Evolutionary conservation across 352 stramenopile species (phyloP), one percentile per base, ranked within the genome.

Genomic region (Pythium dissotocum): DNA sequence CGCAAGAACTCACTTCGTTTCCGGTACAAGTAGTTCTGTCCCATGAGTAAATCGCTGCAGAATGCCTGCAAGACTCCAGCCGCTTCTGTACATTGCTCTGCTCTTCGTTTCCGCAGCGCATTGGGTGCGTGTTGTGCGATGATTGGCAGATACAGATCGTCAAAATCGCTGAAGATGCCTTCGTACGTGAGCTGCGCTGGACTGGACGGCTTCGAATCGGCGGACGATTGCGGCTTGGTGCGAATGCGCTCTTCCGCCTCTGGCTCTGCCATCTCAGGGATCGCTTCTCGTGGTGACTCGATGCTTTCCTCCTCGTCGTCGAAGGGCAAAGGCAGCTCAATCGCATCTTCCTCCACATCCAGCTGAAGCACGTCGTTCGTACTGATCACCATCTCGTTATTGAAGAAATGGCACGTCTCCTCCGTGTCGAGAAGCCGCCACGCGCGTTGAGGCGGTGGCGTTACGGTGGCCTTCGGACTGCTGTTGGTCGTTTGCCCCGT

Each of bases 371-470:
- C 72, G 48, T 85, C 83, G 68, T 91, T 91, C 6, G 80, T 86
- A 64, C 79, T 75, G 35, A 89, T 56, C 48, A 91, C 83, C 58
- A 84, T 77, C 28, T 80, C 72, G 16, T 78, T 76, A 42, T 83
- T 87, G 72, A 89, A 91, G 67, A 88, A 91, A 59, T 91, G 80
- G 48, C 77, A 82, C 13, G 79, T 87, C 46, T 89, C 83, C 28
- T 87, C 76, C 58, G 77, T 82, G 62, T 88, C 79, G 44, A 91
- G 44, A 56, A 81, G 74, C 24, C 63, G 69, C 63, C 69, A 75
- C 26, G 53, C 24, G 24, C 54, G 60, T 24, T 36, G 18, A 13
- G 18, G 56, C 3, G 6, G 6, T 8, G 53, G 54, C 24, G 55
- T 7, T 13, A 40, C 8, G 6, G 35, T 16, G 7, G 35, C 9